A percentile compares a stretch with the other conserved stretches of the same genome.
These are phyloP conservation scores for Ceratopteris richardii DNA, from an alignment of 75 land plant genomes.

Conservation along the genomic window DNA sequence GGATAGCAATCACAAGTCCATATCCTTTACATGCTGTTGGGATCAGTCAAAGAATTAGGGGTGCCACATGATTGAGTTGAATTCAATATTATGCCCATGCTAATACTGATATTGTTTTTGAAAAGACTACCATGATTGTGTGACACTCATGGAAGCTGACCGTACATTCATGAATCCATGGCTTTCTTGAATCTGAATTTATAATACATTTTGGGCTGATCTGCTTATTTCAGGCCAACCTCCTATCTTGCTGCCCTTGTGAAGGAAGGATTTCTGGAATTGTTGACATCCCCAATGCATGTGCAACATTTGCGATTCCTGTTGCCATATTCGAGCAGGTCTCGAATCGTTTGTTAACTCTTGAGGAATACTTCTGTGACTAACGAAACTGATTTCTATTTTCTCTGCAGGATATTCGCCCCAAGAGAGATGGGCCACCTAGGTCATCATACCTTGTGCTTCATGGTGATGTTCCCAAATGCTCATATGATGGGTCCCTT, in stretches of 20 bases:
- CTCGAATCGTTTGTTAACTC: neutral
- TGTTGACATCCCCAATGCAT: slow-evolving; percentile 79
- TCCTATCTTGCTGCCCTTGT: slow-evolving; percentile 84
- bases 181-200: no score
- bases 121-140: no score
- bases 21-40: no score
- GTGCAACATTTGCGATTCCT: slow-evolving; percentile 78
- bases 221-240: slow-evolving; percentile 43
- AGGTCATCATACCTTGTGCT: slow-evolving; percentile 45
- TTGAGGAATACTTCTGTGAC: slow-evolving; percentile 1
- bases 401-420: slow-evolving; percentile 81
- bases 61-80: no score
- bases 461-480: slow-evolving; percentile 48
- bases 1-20: no score
- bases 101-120: no score
- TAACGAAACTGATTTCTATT: no score
- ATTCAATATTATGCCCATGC: no score
- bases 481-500: slow-evolving; percentile 58
- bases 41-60: no score
- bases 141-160: no score
- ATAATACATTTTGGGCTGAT: no score
- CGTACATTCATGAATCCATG: no score
- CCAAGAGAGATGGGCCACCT: slow-evolving; percentile 45
- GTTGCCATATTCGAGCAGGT: slow-evolving; percentile 83
- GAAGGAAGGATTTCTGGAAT: slow-evolving; percentile 85